Evolutionary conservation across 257 asterid genomes (phyloP).

Genomic region (Datura wrightii): DNA sequence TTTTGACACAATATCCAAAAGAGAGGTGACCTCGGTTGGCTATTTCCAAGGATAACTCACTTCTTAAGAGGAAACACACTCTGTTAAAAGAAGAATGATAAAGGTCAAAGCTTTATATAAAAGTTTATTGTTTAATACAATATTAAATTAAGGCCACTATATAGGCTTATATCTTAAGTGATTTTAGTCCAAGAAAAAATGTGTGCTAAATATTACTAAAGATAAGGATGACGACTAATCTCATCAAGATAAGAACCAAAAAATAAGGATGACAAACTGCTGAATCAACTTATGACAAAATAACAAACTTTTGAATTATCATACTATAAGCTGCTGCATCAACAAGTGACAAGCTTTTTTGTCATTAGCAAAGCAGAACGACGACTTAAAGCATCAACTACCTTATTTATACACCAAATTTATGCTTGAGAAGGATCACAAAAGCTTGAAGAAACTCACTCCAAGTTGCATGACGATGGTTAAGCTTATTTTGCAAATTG

Average conservation of each 20-base stretch:
- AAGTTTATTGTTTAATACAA: background rate
- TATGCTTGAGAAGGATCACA: background rate
- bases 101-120: background rate
- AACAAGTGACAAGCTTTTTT: background rate
- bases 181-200: background rate
- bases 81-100: background rate
- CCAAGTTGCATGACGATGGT: background rate
- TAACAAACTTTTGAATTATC: background rate
- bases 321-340: background rate
- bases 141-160: background rate
- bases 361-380: background rate
- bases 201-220: background rate
- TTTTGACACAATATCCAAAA: background rate
- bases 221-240: background rate
- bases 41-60: slow-evolving; percentile 3
- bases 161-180: background rate
- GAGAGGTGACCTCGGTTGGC: background rate
- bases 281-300: background rate
- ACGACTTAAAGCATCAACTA: background rate
- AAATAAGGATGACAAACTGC: background rate
- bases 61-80: background rate
- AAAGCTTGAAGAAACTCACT: background rate
- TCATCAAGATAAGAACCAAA: background rate
- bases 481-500: background rate
- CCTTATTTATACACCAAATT: background rate